Base-by-base conservation (phyloP, 2,329 filamentous ascomycete genomes). In the Phialophora verrucosa region DNA sequence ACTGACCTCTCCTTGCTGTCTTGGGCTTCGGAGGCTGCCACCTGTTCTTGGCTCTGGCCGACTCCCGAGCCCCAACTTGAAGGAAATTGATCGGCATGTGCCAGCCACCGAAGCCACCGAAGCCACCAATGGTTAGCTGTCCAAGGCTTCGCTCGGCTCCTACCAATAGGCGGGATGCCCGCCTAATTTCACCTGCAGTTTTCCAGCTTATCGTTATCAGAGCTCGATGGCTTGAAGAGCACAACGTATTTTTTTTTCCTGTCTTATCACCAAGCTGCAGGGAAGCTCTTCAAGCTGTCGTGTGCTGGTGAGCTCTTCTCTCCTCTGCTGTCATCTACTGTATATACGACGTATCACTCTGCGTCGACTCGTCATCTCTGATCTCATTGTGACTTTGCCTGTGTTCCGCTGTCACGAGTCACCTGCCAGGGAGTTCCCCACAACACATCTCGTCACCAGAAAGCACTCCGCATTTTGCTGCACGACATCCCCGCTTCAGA, bases 201-300 rank as follows among this genome's bases (percentile, higher is more conserved):
- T 58, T 64, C 54, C 38, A 63, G 55, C 59, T 69, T 66, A 69
- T 66, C 66, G 64, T 66, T 66, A 69, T 63, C 62, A 61, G 17
- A 17, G 38, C 38, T 63, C 20, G 12, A 54, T 47, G 42, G 57
- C 57, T 50, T 59, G 38, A 44, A 44, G 53, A 51, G 5, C 35
- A 25, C 47, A 32, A 25, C 38, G 11, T 53, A 51, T 55, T 51
- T 57, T 63, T 49, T 53, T n/a, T 6, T 10, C 20, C 25, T 29
- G 35, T 31, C 53, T 63, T 57, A 57, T 62, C 58, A 66, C 35
- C 6, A 17, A 32, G 58, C 23, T 50, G 38, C 42, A 31, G 38
- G n/a, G 7, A 14, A 29, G 42, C 25, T 27, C 38, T 50, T 42
- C n/a, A 44, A 12, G 11, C 32, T 11, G 31, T 44, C 27, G 35